Base-by-base conservation (phyloP, 129 eudicot genomes). In the Solidago caesia region DNA sequence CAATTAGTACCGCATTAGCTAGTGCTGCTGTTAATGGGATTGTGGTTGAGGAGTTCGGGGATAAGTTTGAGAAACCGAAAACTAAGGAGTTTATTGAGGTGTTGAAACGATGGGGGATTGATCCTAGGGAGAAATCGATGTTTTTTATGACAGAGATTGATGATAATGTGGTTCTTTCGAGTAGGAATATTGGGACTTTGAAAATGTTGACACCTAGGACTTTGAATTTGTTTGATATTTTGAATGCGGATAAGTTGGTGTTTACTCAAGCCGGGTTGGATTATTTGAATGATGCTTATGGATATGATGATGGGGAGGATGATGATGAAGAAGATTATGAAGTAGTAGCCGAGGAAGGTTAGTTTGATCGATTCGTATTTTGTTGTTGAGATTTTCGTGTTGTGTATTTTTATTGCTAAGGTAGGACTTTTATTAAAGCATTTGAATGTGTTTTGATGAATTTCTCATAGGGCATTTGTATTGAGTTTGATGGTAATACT, bases 161-260 rank as follows among this genome's bases (percentile, higher is more conserved):
- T 39, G 96, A 88, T 42, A 91, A 91, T 87, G 91, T 94, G 78
- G 68, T 42, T 44, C 77, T 85, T 12, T 87, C 99, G 10, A 82
- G 99, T 47, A 66, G 99, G 76, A 94, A 94, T 79, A 77, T 94
- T 55, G 92, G 97, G 82, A 94, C 94, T 0, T 58, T 91, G 87
- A 94, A 76, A 78, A 82, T 94, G 94, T 71, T 94, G 86, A 94
- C 99, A 2, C 99, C 99, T 0, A 84, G 99, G 73, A 94, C 95
- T 1, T 80, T 94, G 86, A 94, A 91, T 84, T 61, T 94, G 87
- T 94, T 83, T 60, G 99, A 94, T 61, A 82, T 94, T 69, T 82
- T 94, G 94, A 86, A 91, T 79, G 70, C 96, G 0, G 97, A 94
- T 80, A 94, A 85, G 68, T 62, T 94, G 86, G 97, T 94, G 41